These are phyloP conservation scores for Emmonsia crescens DNA, from an alignment of 2,329 filamentous ascomycete species.

Conservation along the genomic window DNA sequence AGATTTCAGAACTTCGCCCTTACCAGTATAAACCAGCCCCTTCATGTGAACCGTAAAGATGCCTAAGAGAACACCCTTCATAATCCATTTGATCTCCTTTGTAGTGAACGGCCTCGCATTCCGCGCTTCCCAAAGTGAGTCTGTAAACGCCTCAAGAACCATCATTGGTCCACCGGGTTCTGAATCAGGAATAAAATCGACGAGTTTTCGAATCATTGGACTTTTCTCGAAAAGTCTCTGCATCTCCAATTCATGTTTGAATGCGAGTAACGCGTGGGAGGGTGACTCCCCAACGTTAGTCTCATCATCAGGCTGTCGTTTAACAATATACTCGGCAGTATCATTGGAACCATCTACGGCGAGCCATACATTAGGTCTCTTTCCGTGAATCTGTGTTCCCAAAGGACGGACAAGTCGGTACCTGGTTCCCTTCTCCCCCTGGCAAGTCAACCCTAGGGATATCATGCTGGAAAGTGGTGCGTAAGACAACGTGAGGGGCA, in stretches of 20 bases:
- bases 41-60: conserved; percentile 15
- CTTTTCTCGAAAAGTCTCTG: conserved; percentile 10
- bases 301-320: conserved; percentile 8
- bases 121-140: conserved; percentile 14
- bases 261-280: conserved; percentile 7
- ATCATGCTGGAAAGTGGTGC: no score
- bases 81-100: conserved; percentile 14
- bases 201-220: conserved; percentile 7
- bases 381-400: conserved; percentile 5
- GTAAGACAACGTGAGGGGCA: no score
- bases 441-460: conserved; percentile 7
- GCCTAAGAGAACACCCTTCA: conserved; percentile 11
- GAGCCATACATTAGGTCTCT: conserved; percentile 9
- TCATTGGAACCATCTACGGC: conserved; percentile 6
- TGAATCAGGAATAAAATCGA: conserved; percentile 10
- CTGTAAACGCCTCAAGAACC: conserved; percentile 12
- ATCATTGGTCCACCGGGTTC: conserved; percentile 12
- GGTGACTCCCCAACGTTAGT: neutral
- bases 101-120: conserved; percentile 10
- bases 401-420: conserved; percentile 11
- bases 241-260: conserved; percentile 12
- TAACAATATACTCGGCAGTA: conserved; percentile 9
- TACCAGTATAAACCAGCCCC: conserved; percentile 11
- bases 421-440: conserved; percentile 5
- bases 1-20: neutral